Evolutionary conservation across 139 green algal species (phyloP).

Genomic region (Mychonastes homosphaera): DNA sequence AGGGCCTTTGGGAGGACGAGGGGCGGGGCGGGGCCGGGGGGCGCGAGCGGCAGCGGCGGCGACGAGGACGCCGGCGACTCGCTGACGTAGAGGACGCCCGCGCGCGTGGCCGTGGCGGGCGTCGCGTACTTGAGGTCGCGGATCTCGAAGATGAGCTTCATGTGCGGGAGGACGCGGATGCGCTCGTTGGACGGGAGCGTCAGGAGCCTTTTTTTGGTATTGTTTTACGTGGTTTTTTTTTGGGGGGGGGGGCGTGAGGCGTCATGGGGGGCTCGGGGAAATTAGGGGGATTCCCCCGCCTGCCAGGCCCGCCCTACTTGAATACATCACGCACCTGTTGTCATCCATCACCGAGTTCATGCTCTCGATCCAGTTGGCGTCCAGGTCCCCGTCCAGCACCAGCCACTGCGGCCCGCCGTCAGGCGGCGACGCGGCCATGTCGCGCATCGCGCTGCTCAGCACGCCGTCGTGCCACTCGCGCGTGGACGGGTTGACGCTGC

Average conservation of each 20-base stretch:
- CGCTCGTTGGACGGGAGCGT: constrained; percentile 81
- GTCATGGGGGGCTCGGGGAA: too few species aligned
- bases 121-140: constrained; percentile 60
- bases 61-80: too few species aligned
- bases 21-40: too few species aligned
- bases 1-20: too few species aligned
- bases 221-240: too few species aligned
- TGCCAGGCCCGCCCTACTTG: too few species aligned
- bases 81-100: constrained; percentile 75
- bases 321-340: too few species aligned
- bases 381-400: constrained; percentile 69
- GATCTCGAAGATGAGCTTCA: constrained; percentile 84
- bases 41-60: too few species aligned
- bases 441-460: constrained; percentile 77
- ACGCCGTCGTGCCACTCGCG: constrained; percentile 75
- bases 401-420: constrained; percentile 83
- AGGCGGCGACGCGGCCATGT: constrained; percentile 69
- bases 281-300: too few species aligned
- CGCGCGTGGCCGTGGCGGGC: constrained; percentile 71
- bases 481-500: constrained; percentile 77
- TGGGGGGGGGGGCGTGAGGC: too few species aligned
- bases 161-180: constrained; percentile 74
- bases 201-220: too few species aligned
- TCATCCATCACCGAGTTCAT: constrained; percentile 89
- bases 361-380: constrained; percentile 84